Conservation (phyloP, 225 moss, liverwort and hornwort species). For the Sphagnum contortum region DNA sequence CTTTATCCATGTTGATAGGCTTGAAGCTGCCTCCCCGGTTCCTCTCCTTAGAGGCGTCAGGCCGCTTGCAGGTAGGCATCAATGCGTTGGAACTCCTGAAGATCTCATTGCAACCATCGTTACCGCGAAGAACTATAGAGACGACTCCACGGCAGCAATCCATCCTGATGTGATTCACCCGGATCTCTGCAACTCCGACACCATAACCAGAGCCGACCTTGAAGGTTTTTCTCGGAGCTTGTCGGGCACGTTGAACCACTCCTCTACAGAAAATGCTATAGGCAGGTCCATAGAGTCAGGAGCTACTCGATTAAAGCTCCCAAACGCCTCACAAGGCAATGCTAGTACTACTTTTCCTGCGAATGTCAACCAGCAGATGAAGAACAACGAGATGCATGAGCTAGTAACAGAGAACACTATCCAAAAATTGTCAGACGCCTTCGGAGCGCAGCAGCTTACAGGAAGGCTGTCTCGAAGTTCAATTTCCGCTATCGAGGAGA, state of each 20-base stretch:
- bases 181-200: not conserved
- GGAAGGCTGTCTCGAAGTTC: slow-evolving; percentile 29
- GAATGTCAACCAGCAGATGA: no score
- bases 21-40: slow-evolving; percentile 39
- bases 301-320: no score
- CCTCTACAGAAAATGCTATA: no score
- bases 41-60: slow-evolving; percentile 40
- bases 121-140: slow-evolving; percentile 10
- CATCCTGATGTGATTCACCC: not conserved
- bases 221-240: no score
- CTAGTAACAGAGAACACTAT: slow-evolving; percentile 16
- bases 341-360: no score
- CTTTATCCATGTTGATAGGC: slow-evolving; percentile 45
- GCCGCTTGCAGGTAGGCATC: slow-evolving; percentile 37
- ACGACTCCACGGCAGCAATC: not conserved
- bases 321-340: no score
- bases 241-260: no score
- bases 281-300: not conserved
- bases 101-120: slow-evolving; percentile 43
- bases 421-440: slow-evolving; percentile 19
- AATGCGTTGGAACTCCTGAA: slow-evolving; percentile 42
- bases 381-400: slow-evolving; percentile 5
- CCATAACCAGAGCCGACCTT: no score
- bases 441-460: slow-evolving; percentile 44
- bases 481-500: slow-evolving; percentile 5